Percentiles rank a stretch among this genome's conserved stretches.
Evolutionary conservation across 306 rosid species (phyloP).

Genomic region (Rosa multiflora): DNA sequence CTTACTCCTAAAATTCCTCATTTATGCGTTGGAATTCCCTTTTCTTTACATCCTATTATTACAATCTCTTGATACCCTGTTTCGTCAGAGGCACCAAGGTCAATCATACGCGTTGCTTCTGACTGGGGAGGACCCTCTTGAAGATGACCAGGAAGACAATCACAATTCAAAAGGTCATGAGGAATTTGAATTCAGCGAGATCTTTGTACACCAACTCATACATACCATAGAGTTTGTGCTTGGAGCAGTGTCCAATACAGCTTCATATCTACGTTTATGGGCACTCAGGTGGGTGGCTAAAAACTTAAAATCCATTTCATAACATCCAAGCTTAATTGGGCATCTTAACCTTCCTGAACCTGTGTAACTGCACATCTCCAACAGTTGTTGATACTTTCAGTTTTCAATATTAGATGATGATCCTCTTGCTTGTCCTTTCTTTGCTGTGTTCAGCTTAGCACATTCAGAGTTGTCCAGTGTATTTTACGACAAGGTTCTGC

Average conservation of each 20-base stretch:
- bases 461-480: constrained; percentile 86
- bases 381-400: not conserved
- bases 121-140: constrained; percentile 48
- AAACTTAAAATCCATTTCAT: not conserved
- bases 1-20: not conserved
- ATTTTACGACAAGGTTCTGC: constrained; percentile 73
- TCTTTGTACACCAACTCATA: constrained; percentile 84
- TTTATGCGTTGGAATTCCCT: not conserved
- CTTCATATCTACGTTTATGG: constrained; percentile 87
- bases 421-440: constrained; percentile 22
- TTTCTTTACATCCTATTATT: not conserved
- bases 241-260: constrained; percentile 86
- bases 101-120: constrained; percentile 56
- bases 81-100: constrained; percentile 67
- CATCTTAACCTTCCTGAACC: not conserved
- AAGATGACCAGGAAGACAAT: constrained; percentile 38
- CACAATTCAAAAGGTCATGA: constrained; percentile 38
- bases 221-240: constrained; percentile 90
- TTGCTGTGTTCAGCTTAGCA: constrained; percentile 54
- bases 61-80: constrained; percentile 7
- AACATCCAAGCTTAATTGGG: not conserved
- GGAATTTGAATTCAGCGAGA: constrained; percentile 70
- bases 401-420: not conserved
- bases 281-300: constrained; percentile 64
- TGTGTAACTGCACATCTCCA: not conserved